phyloP scores from a whole-genome alignment of 2,329 filamentous ascomycete genomes.

The Domatiomyces catenatus region DNA sequence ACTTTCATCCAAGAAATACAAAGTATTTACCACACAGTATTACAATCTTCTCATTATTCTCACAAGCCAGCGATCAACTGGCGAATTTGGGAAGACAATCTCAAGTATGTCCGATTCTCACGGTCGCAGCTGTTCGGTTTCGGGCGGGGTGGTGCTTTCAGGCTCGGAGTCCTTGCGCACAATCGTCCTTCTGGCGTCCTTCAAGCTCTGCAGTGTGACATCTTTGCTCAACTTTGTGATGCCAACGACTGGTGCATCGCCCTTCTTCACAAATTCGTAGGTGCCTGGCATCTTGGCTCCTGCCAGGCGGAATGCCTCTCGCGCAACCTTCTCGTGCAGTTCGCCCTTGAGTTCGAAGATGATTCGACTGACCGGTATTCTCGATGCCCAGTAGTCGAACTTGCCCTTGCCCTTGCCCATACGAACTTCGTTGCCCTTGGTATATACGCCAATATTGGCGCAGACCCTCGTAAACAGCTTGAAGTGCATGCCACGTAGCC shows the following conservation, averaged over 20 bases:
- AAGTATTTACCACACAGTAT: not conserved
- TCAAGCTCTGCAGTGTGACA: conserved; percentile 67
- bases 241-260: conserved; percentile 77
- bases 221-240: conserved; percentile 76
- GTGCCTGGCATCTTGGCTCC: conserved; percentile 77
- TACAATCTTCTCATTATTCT: too few relatives aligned
- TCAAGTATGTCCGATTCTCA: not conserved
- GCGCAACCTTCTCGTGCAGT: conserved; percentile 84
- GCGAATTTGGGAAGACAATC: too few relatives aligned
- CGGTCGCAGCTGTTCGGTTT: not conserved
- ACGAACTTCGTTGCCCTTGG: conserved; percentile 88
- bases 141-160: not conserved
- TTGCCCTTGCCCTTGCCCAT: conserved; percentile 99
- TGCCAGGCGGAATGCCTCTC: conserved; percentile 84
- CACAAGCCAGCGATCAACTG: too few relatives aligned
- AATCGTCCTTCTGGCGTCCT: conserved; percentile 57
- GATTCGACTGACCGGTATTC: conserved; percentile 79
- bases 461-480: conserved; percentile 79
- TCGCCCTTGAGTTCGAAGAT: conserved; percentile 85
- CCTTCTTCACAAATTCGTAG: conserved; percentile 90
- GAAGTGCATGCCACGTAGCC: conserved; percentile 82
- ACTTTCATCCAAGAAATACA: too few relatives aligned
- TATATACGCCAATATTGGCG: conserved; percentile 89
- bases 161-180: conserved; percentile 23
- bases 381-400: conserved; percentile 90